These are phyloP conservation scores for Begonia masoniana DNA, from an alignment of 306 rosid genomes.

Conservation along the genomic window DNA sequence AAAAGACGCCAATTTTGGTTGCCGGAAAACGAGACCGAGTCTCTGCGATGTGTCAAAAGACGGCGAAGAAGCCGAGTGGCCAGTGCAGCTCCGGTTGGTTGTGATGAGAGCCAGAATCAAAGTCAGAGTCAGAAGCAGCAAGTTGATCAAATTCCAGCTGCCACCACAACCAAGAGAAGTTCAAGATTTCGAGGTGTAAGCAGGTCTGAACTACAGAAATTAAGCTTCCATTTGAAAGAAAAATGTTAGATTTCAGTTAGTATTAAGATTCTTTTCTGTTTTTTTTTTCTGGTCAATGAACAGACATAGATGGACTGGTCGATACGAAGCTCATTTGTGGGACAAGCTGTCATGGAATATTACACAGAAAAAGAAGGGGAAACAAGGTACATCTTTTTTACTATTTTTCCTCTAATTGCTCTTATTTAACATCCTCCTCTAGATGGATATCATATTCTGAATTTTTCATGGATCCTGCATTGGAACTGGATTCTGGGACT, in stretches of 20 bases:
- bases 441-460: constrained; percentile 4
- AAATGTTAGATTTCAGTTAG: too few species aligned
- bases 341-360: constrained; percentile 92
- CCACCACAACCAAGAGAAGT: constrained; percentile 63
- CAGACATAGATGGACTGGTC: constrained; percentile 90
- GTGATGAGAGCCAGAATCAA: constrained; percentile 5
- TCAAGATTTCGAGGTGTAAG: constrained; percentile 69
- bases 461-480: not conserved
- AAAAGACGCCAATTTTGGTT: constrained; percentile 12
- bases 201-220: constrained; percentile 16
- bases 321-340: constrained; percentile 93
- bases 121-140: constrained; percentile 13
- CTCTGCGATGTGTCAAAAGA: constrained; percentile 29
- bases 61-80: constrained; percentile 22
- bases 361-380: constrained; percentile 86
- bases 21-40: constrained; percentile 20
- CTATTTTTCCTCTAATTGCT: constrained; percentile 3
- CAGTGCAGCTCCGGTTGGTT: constrained; percentile 1
- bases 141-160: constrained; percentile 16
- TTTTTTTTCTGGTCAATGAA: not conserved
- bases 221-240: too few species aligned
- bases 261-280: too few species aligned
- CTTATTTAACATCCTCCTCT: not conserved
- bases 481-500: constrained; percentile 4
- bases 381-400: constrained; percentile 39